Conservation (phyloP, 2,329 filamentous ascomycete genomes). For the Annulohypoxylon truncatum region DNA sequence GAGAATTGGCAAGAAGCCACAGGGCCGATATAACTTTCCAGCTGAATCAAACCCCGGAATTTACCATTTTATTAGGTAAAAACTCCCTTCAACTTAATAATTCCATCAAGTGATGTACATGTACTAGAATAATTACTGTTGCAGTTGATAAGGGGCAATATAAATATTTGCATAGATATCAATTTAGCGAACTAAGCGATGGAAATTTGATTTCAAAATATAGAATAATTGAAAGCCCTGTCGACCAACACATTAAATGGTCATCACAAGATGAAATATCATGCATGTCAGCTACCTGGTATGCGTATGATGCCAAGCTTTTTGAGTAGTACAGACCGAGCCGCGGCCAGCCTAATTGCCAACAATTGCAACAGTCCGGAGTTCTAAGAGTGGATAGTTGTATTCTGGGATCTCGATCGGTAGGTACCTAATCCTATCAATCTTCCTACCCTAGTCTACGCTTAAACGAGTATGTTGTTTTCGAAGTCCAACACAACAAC, state of each 20-base stretch:
- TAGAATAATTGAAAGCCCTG: neutral
- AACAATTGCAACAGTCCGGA: neutral
- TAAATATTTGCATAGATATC: neutral
- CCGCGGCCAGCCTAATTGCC: neutral
- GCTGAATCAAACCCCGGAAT: no score
- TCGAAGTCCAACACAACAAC: neutral
- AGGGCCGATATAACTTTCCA: neutral
- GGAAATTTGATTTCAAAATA: neutral
- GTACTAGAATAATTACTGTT: neutral
- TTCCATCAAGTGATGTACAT: neutral
- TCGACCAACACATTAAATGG: neutral
- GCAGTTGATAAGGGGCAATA: neutral
- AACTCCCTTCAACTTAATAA: neutral
- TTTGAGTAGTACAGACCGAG: neutral
- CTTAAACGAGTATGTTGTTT: neutral
- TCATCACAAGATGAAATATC: neutral
- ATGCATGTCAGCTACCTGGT: conserved; percentile 1
- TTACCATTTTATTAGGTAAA: neutral
- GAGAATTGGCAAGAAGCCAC: neutral
- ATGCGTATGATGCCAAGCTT: neutral
- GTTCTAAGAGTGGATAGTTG: neutral
- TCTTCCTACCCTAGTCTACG: neutral
- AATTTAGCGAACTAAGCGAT: neutral
- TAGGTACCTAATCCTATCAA: neutral
- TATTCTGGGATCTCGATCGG: neutral